phyloP scores from a whole-genome alignment of 495 filamentous ascomycete genomes.

The Pyrenopolyporus hunteri region DNA sequence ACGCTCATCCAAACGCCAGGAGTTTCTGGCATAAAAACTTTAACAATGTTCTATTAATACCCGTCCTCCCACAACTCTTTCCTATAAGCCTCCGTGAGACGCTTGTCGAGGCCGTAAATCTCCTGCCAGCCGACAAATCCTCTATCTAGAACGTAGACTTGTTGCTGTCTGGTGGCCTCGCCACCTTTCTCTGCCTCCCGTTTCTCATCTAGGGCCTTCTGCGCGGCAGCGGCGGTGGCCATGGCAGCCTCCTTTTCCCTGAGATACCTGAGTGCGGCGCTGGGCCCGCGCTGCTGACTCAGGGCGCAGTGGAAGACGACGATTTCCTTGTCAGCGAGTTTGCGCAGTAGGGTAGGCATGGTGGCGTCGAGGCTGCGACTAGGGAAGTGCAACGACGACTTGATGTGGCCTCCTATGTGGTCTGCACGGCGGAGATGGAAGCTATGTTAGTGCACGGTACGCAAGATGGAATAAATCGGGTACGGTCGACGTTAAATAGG shows the following conservation, averaged over 20 bases:
- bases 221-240: constrained; percentile 16
- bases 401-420: constrained; percentile 93
- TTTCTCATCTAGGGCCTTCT: constrained; percentile 14
- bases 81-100: constrained; percentile 83
- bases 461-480: background rate
- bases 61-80: constrained; percentile 82
- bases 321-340: constrained; percentile 74
- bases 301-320: constrained; percentile 97
- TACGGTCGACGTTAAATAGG: too few species aligned
- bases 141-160: constrained; percentile 80
- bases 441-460: background rate
- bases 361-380: constrained; percentile 71
- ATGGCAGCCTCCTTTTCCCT: constrained; percentile 62
- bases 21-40: too few species aligned
- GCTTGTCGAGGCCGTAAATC: constrained; percentile 76
- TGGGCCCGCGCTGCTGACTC: constrained; percentile 83
- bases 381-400: constrained; percentile 74
- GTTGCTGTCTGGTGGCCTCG: constrained; percentile 55
- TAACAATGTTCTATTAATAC: too few species aligned
- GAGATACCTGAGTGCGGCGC: constrained; percentile 71
- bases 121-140: constrained; percentile 96
- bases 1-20: too few species aligned
- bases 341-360: constrained; percentile 81
- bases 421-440: constrained; percentile 56
- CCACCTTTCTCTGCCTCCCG: constrained; percentile 14